Conservation (phyloP, 139 green algal species). For the Chlorella sp. region DNA sequence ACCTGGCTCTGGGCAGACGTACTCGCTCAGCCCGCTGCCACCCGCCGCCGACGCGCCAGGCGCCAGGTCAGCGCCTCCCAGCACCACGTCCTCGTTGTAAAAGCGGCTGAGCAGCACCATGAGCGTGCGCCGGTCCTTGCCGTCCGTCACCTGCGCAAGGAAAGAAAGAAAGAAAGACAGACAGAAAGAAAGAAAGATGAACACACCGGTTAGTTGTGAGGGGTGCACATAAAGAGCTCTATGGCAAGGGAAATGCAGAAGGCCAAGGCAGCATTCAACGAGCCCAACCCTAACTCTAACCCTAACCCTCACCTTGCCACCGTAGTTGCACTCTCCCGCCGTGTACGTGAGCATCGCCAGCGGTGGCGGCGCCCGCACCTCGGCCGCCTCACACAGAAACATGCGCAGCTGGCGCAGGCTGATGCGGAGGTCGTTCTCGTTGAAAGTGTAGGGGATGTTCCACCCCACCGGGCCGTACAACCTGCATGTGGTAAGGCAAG, state of each 20-base stretch:
- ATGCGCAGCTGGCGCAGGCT: slow-evolving; percentile 59
- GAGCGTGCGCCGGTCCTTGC: slow-evolving; percentile 62
- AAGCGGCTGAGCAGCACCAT: slow-evolving; percentile 56
- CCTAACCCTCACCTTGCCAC: slow-evolving; percentile 37
- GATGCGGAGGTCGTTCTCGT: slow-evolving; percentile 71
- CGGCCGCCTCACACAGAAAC: slow-evolving; percentile 35
- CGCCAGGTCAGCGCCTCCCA: slow-evolving; percentile 15
- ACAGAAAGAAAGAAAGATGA: too few relatives aligned
- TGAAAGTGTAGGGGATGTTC: slow-evolving; percentile 79
- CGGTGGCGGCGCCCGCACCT: slow-evolving; percentile 8
- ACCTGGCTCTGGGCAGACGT: background rate
- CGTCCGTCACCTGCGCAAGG: slow-evolving; percentile 54
- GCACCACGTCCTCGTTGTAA: slow-evolving; percentile 39
- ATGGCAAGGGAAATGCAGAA: too few relatives aligned
- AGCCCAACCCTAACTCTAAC: background rate
- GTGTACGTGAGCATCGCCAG: slow-evolving; percentile 58
- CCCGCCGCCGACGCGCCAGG: slow-evolving; percentile 1
- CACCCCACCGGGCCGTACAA: slow-evolving; percentile 69
- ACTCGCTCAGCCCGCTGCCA: background rate
- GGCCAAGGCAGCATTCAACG: too few relatives aligned
- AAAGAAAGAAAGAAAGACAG: too few relatives aligned
- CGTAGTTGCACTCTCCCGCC: slow-evolving; percentile 67
- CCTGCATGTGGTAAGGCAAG: slow-evolving; percentile 17
- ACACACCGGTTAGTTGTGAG: too few relatives aligned
- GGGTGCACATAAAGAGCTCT: too few relatives aligned